Percentiles rank a stretch among this genome's conserved stretches.
phyloP scores from a whole-genome alignment of 305 asterid species.

The Solanum hybrid region DNA sequence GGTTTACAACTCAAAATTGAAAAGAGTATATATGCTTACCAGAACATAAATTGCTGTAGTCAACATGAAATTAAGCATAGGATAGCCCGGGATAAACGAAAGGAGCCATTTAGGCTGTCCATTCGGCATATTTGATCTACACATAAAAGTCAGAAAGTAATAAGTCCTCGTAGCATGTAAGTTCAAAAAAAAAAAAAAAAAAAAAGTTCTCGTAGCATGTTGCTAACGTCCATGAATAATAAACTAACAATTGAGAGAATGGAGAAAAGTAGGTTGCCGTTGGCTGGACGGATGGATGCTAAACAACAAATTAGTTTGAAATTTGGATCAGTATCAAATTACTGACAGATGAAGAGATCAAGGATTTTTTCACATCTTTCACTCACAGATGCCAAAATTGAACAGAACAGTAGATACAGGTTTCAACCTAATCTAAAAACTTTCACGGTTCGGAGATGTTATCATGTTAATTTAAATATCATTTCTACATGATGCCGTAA shows the following conservation, averaged over 20 bases:
- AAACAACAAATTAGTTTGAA: background rate
- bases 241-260: background rate
- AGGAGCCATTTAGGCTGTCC: conserved; percentile 98
- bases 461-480: background rate
- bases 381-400: background rate
- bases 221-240: background rate
- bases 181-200: background rate
- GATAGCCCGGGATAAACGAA: conserved; percentile 70
- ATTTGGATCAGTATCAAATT: background rate
- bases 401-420: background rate
- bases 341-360: background rate
- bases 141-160: background rate
- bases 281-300: background rate
- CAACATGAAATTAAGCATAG: conserved; percentile 81
- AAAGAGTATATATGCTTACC: conserved; percentile 34
- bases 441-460: background rate
- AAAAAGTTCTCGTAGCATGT: background rate
- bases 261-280: background rate
- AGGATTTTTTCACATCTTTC: background rate
- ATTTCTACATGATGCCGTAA: background rate
- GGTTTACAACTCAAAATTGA: background rate
- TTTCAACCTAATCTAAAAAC: background rate
- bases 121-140: conserved; percentile 77
- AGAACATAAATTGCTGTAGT: conserved; percentile 62
- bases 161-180: background rate